Percentiles rank a stretch among this genome's conserved stretches.
Conservation (phyloP, 2,329 filamentous ascomycete species). For the Xylariaceae sp. region DNA sequence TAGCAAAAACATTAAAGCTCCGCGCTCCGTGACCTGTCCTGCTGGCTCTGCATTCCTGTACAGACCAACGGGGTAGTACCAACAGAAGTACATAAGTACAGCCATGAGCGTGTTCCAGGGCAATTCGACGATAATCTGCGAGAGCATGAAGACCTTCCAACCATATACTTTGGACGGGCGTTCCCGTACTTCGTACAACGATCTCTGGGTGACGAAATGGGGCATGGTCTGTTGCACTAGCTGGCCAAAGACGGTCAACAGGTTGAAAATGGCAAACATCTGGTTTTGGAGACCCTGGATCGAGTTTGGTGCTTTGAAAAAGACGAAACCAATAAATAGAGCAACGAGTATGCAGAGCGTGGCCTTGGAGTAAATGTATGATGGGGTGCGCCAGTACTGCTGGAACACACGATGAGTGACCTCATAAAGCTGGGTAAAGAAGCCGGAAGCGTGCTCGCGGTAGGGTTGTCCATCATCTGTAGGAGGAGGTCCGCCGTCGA, state of each 20-base stretch:
- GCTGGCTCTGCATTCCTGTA: constrained; percentile 68
- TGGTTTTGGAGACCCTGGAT: constrained; percentile 83
- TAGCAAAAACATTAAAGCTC: constrained; percentile 78
- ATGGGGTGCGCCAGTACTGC: constrained; percentile 89
- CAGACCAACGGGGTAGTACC: constrained; percentile 86
- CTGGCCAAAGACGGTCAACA: constrained; percentile 80
- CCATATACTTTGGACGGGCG: constrained; percentile 82
- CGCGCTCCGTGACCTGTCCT: constrained; percentile 66
- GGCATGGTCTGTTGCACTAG: constrained; percentile 83
- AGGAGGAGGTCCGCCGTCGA: constrained; percentile 34
- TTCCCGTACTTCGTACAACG: constrained; percentile 83
- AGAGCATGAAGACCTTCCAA: constrained; percentile 84
- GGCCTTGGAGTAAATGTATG: constrained; percentile 85
- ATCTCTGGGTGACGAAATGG: constrained; percentile 79
- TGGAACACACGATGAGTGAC: constrained; percentile 78
- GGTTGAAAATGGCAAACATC: constrained; percentile 84
- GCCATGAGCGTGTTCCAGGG: constrained; percentile 81
- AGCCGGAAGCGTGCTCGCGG: constrained; percentile 80
- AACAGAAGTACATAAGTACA: constrained; percentile 76
- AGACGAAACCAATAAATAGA: constrained; percentile 82
- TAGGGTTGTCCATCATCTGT: constrained; percentile 50
- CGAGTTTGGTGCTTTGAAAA: constrained; percentile 71
- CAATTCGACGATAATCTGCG: constrained; percentile 81
- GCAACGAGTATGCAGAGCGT: constrained; percentile 65
- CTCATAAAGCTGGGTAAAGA: constrained; percentile 66